Percentiles rank a stretch among this genome's conserved stretches.
Evolutionary conservation across 2,329 filamentous ascomycete species (phyloP).

Genomic region (Nigrospora sphaerica): DNA sequence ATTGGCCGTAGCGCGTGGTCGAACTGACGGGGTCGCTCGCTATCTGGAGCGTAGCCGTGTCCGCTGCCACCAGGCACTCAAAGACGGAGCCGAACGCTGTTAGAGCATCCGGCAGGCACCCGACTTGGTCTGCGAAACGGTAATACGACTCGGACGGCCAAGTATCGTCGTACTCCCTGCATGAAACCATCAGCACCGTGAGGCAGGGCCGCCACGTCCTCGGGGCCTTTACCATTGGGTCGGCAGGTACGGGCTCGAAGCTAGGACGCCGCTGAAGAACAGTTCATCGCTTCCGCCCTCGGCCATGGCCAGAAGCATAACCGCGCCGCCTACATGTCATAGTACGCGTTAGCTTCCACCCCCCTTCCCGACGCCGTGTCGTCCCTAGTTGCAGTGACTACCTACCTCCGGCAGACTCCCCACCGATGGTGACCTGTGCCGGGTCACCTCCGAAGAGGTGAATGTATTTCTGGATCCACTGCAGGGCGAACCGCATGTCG

Average conservation of each 20-base stretch:
- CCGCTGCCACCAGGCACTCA: constrained; percentile 25
- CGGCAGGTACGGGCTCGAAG: constrained; percentile 41
- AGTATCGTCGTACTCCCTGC: constrained; percentile 20
- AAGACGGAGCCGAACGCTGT: constrained; percentile 16
- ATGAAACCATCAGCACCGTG: not conserved
- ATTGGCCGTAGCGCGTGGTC: constrained; percentile 15
- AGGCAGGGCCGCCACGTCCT: not conserved
- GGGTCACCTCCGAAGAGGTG: constrained; percentile 44
- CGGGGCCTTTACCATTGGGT: constrained; percentile 36
- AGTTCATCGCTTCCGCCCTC: constrained; percentile 33
- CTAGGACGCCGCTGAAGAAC: constrained; percentile 37
- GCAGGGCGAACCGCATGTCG: constrained; percentile 42
- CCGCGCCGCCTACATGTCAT: constrained; percentile 28
- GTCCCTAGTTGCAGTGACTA: too few species aligned
- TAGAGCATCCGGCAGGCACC: constrained; percentile 17
- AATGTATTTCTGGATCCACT: constrained; percentile 47
- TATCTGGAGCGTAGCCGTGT: constrained; percentile 24
- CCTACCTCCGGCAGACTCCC: constrained; percentile 43
- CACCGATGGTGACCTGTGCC: constrained; percentile 43
- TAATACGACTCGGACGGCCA: constrained; percentile 23
- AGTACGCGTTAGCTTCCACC: not conserved
- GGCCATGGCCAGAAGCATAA: constrained; percentile 39
- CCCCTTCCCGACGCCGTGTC: too few species aligned
- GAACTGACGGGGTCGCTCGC: constrained; percentile 24
- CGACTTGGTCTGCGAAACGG: constrained; percentile 23